Evolutionary conservation across 352 stramenopile species (phyloP).

Genomic region (Phytophthora kernoviae): DNA sequence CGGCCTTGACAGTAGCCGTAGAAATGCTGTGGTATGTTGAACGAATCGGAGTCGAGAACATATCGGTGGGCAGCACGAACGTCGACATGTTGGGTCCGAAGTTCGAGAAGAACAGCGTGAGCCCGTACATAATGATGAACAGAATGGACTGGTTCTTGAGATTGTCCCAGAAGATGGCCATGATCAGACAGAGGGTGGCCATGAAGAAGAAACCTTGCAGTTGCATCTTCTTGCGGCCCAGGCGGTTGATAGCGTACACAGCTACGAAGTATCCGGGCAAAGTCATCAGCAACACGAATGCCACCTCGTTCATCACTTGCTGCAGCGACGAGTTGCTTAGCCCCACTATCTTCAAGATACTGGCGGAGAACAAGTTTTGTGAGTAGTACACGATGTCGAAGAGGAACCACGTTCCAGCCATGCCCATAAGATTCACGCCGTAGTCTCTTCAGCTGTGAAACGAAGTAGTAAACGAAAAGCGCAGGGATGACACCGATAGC

Average conservation of each 20-base stretch:
- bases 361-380: constrained; percentile 67
- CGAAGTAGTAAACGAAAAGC: constrained; percentile 61
- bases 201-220: constrained; percentile 62
- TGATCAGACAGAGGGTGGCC: constrained; percentile 51
- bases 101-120: constrained; percentile 79
- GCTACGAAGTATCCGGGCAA: constrained; percentile 78
- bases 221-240: constrained; percentile 67
- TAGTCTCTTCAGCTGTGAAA: constrained; percentile 57
- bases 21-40: constrained; percentile 86
- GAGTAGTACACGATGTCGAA: constrained; percentile 82
- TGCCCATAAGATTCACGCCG: constrained; percentile 46
- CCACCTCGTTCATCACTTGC: constrained; percentile 51
- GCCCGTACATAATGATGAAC: constrained; percentile 73
- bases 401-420: constrained; percentile 73
- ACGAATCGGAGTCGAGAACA: constrained; percentile 76
- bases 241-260: constrained; percentile 56
- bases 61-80: constrained; percentile 88
- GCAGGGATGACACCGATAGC: constrained; percentile 55
- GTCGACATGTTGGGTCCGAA: constrained; percentile 83
- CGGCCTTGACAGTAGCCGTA: constrained; percentile 79
- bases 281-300: constrained; percentile 57
- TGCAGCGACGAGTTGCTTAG: constrained; percentile 44
- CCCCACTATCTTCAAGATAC: constrained; percentile 55
- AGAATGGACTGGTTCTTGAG: constrained; percentile 44
- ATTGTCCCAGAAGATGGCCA: constrained; percentile 57